Evolutionary conservation across 1,284 basidiomycete species (phyloP).

Genomic region (Fomitopsis schrenkii): DNA sequence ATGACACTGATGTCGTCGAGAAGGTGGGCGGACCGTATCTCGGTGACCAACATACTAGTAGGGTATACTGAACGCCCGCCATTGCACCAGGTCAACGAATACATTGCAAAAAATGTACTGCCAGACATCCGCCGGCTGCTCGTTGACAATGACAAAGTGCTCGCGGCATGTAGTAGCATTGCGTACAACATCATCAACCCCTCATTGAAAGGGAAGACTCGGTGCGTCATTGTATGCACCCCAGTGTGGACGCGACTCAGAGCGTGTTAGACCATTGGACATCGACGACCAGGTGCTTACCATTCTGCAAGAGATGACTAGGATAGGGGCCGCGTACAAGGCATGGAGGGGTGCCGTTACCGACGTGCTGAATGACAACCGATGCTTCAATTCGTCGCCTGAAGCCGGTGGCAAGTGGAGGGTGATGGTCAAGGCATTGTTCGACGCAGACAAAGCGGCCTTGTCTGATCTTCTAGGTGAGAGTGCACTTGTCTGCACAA

Average conservation of each 20-base stretch:
- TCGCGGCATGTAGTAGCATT: constrained; percentile 76
- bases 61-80: constrained; percentile 4
- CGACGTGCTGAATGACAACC: constrained; percentile 83
- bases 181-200: constrained; percentile 86
- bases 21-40: constrained; percentile 37
- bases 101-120: constrained; percentile 67
- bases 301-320: constrained; percentile 77
- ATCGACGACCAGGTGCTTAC: constrained; percentile 62
- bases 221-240: constrained; percentile 36
- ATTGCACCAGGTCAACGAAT: constrained; percentile 60
- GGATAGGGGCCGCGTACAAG: constrained; percentile 75
- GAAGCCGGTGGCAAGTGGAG: constrained; percentile 67
- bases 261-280: constrained; percentile 56
- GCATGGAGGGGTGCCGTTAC: constrained; percentile 81
- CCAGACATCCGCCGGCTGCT: constrained; percentile 80
- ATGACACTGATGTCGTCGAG: constrained; percentile 42
- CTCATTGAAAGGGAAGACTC: constrained; percentile 68
- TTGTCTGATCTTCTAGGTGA: constrained; percentile 81
- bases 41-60: not conserved
- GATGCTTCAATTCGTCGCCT: constrained; percentile 78
- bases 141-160: constrained; percentile 82
- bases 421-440: constrained; percentile 74
- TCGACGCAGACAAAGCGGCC: constrained; percentile 85
- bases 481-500: constrained; percentile 15
- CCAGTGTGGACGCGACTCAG: not conserved